A percentile compares a stretch with the other conserved stretches of the same genome.
Evolutionary conservation across 225 moss, liverwort and hornwort species (phyloP).

Genomic region (Marchantia polymorpha): DNA sequence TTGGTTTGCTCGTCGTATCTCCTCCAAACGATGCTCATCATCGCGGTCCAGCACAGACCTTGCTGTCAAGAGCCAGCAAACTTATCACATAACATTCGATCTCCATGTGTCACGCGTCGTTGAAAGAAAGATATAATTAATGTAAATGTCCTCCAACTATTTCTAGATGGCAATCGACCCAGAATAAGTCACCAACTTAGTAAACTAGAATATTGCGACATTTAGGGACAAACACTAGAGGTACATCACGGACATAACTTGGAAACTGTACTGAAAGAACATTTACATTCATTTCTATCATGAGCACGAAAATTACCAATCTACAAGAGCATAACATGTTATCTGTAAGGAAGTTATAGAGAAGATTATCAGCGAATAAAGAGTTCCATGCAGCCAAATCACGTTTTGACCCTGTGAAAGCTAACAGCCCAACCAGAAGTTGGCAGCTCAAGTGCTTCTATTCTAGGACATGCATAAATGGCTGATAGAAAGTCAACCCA

Average conservation of each 20-base stretch:
- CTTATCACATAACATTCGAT: background rate
- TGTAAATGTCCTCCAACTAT: no score
- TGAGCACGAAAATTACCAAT: background rate
- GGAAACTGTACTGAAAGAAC: background rate
- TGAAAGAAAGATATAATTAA: background rate
- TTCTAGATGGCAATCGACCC: no score
- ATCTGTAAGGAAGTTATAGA: background rate
- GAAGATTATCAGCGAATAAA: background rate
- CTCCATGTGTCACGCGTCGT: background rate
- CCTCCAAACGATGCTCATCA: conserved; percentile 63
- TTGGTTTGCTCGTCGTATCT: conserved; percentile 39
- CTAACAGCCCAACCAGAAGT: background rate
- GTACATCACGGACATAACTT: no score
- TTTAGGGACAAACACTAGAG: no score
- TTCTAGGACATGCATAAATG: background rate
- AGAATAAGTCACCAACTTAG: background rate
- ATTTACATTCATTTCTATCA: background rate
- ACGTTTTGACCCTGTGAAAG: background rate
- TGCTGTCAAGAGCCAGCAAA: conserved; percentile 35
- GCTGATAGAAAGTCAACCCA: background rate
- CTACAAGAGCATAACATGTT: background rate
- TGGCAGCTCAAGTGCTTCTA: background rate
- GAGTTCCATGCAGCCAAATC: background rate
- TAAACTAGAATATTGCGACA: background rate
- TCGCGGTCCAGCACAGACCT: conserved; percentile 64